A percentile compares a stretch with the other conserved stretches of the same genome.
Evolutionary conservation across 163 green algal genomes (phyloP).

Genomic region (Trebouxia gelatinosa): DNA sequence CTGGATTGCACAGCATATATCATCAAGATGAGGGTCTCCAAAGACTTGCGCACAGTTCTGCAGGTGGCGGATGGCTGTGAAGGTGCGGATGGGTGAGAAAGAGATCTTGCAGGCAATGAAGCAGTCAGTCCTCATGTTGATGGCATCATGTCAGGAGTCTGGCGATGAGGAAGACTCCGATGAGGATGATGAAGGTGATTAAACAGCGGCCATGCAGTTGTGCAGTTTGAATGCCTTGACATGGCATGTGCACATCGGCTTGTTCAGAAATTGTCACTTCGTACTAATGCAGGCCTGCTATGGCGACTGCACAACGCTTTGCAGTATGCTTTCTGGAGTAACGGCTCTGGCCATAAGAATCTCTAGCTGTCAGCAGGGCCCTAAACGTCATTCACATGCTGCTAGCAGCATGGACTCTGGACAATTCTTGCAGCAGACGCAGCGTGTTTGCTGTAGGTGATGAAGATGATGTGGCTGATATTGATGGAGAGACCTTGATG

Average conservation of each 20-base stretch:
- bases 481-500: too few species aligned
- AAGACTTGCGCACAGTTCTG: too few species aligned
- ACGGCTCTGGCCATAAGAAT: background rate
- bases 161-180: background rate
- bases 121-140: conserved; percentile 17
- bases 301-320: background rate
- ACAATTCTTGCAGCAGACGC: too few species aligned
- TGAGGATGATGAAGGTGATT: background rate
- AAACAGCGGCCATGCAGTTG: background rate
- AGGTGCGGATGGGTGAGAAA: conserved; percentile 26
- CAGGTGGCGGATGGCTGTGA: conserved; percentile 19
- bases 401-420: too few species aligned
- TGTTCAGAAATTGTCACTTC: background rate
- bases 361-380: background rate
- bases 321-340: background rate
- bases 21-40: too few species aligned
- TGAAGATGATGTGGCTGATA: too few species aligned
- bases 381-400: too few species aligned
- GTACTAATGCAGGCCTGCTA: background rate
- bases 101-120: conserved; percentile 25
- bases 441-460: too few species aligned
- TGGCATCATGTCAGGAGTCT: background rate
- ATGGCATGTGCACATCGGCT: background rate
- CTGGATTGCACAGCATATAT: too few species aligned
- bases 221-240: background rate